These are phyloP conservation scores for Handroanthus guayacan DNA, from an alignment of 257 asterid species.

Conservation along the genomic window DNA sequence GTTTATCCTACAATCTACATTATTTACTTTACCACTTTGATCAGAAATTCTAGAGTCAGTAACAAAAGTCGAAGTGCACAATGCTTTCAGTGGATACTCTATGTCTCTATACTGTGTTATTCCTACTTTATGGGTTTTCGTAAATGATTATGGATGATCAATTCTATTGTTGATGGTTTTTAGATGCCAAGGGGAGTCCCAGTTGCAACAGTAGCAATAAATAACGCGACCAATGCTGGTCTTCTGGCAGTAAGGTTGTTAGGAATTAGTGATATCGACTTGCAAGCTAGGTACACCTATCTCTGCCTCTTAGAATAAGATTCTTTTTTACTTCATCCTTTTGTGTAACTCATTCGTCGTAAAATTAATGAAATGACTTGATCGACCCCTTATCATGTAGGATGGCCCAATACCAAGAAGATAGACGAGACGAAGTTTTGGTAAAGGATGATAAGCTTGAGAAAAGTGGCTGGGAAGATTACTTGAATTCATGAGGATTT, in stretches of 20 bases:
- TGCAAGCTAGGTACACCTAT: conserved; percentile 72
- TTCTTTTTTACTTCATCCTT: background rate
- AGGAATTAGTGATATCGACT: conserved; percentile 74
- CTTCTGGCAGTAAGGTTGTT: conserved; percentile 81
- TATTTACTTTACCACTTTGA: background rate
- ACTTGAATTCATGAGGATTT: conserved; percentile 55
- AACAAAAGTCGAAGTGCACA: background rate
- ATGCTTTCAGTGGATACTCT: background rate
- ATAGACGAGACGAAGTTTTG: conserved; percentile 83
- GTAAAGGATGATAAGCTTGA: conserved; percentile 76
- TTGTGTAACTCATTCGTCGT: background rate
- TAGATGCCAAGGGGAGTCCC: conserved; percentile 99
- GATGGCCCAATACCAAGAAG: conserved; percentile 89
- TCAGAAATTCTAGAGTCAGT: background rate
- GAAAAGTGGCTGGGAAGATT: conserved; percentile 82
- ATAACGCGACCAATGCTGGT: conserved; percentile 97
- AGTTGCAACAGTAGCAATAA: conserved; percentile 93
- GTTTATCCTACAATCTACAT: background rate
- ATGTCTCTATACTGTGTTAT: background rate
- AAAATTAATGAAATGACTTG: conserved; percentile 22
- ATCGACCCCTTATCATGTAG: conserved; percentile 39
- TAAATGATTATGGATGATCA: background rate
- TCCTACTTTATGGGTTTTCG: background rate
- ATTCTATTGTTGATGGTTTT: conserved; percentile 7
- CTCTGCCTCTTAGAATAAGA: background rate